These are phyloP conservation scores for Erythrobasidium hasegawianum DNA, from an alignment of 1,284 basidiomycete species.

Conservation along the genomic window DNA sequence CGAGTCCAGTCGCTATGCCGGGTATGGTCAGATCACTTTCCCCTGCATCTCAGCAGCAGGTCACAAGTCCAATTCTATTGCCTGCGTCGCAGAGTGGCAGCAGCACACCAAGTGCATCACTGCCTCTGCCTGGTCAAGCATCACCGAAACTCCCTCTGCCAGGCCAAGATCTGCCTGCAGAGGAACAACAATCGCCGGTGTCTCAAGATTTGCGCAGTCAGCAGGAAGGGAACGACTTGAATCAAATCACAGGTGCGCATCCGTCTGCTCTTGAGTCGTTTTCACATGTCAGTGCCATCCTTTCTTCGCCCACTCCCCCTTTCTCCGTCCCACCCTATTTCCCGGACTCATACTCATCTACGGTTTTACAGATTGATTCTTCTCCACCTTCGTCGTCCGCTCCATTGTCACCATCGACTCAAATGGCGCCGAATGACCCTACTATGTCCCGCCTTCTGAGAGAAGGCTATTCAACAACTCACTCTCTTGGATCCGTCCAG, in stretches of 20 bases:
- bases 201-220: not conserved
- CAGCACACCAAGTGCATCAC: not conserved
- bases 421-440: not conserved
- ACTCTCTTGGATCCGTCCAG: not conserved
- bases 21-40: constrained; percentile 12
- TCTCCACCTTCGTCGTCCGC: no score
- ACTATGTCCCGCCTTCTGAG: constrained; percentile 10
- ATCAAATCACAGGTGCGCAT: not conserved
- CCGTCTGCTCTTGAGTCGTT: not conserved
- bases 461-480: not conserved
- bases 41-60: not conserved
- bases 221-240: not conserved
- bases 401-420: not conserved
- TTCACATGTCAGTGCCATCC: constrained; percentile 1
- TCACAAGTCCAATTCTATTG: not conserved
- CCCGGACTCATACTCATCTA: no score
- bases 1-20: constrained; percentile 22
- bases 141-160: constrained; percentile 31
- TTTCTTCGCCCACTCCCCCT: not conserved
- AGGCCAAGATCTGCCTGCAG: not conserved
- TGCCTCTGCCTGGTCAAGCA: constrained; percentile 27
- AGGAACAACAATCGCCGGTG: not conserved
- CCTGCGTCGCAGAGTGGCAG: not conserved
- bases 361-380: no score
- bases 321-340: no score